phyloP scores from a whole-genome alignment of 805 yeast genomes.

The Kodamaea hsintzibuensis region DNA sequence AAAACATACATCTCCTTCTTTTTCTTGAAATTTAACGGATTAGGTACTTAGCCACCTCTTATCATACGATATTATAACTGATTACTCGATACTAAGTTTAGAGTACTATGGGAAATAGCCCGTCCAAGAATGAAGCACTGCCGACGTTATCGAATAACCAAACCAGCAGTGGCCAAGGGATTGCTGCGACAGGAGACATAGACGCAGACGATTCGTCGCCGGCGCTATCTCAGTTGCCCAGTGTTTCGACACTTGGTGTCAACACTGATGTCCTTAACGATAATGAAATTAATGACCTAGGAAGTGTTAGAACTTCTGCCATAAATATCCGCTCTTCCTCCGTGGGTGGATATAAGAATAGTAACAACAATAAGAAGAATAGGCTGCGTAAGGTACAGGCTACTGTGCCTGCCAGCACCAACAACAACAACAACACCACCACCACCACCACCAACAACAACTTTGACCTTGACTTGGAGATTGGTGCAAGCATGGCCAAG shows the following conservation, averaged over 20 bases:
- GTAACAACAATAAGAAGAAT: constrained; percentile 4
- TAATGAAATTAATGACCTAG: constrained; percentile 10
- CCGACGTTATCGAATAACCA: constrained; percentile 38
- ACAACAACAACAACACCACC: constrained; percentile 1
- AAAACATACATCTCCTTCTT: not conserved
- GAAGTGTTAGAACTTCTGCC: constrained; percentile 14
- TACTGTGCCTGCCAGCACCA: not conserved
- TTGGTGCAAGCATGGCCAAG: constrained; percentile 48
- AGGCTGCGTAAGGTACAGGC: constrained; percentile 2
- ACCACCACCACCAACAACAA: constrained; percentile 9
- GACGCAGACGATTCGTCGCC: constrained; percentile 45
- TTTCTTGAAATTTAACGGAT: not conserved
- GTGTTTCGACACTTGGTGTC: constrained; percentile 3
- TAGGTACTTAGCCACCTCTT: not conserved
- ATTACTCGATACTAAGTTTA: not conserved
- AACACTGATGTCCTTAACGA: constrained; percentile 24
- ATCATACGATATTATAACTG: not conserved
- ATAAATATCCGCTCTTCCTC: constrained; percentile 12
- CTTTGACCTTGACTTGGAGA: constrained; percentile 39
- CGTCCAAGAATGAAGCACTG: constrained; percentile 54
- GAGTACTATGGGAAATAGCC: constrained; percentile 61
- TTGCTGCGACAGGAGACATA: constrained; percentile 30
- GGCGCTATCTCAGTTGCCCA: constrained; percentile 38
- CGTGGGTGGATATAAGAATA: constrained; percentile 8
- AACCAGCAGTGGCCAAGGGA: constrained; percentile 20